Evolutionary conservation across 2,329 filamentous ascomycete genomes (phyloP), one percentile per base, ranked within the genome.

Genomic region (Myriosclerotinia curreyana): DNA sequence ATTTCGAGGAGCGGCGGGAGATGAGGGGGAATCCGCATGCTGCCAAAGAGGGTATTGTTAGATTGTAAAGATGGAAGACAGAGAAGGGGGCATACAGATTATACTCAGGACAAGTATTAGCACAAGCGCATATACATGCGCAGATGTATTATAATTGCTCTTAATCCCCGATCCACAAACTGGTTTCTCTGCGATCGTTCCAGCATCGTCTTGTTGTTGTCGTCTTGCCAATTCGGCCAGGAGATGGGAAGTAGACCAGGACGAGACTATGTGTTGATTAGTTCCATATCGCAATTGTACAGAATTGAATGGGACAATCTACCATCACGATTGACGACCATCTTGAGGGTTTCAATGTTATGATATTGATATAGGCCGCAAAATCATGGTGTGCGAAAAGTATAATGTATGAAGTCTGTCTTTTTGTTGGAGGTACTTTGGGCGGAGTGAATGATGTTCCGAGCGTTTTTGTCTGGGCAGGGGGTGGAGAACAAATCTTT

Each of bases 41-140:
- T 76, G 51, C 51, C 28, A 17, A 20, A 7, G 46, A 38, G n/a
- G 20, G 48, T 15, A 12, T 17, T 44, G 38, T 59, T 60, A 60
- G 62, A 44, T 25, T 34, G 25, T 9, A 34, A 34, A 67, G 46
- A 44, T n/a, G 55, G 58, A 56, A 65, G 49, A 60, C 38, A 50
- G 50, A 44, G 64, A 49, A 51, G 44, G 12, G 12, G 42, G 31
- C 49, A 44, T 70, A 76, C 82, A 80, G 65, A 80, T 74, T 58
- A 81, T 83, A 67, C 82, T 85, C 70, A 86, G 74, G 12, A 76
- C 72, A 61, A 86, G 77, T 66, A 86, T 84, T 58, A 86, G 75
- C 61, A 85, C 73, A 66, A 86, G 75, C n/a, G 84, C 84, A 69
- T 80, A 78, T 63, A 86, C 81, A 73, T 86, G 84, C 48, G 82